Base-by-base conservation (phyloP, 2,329 filamentous ascomycete genomes). In the Nakataea oryzae region DNA sequence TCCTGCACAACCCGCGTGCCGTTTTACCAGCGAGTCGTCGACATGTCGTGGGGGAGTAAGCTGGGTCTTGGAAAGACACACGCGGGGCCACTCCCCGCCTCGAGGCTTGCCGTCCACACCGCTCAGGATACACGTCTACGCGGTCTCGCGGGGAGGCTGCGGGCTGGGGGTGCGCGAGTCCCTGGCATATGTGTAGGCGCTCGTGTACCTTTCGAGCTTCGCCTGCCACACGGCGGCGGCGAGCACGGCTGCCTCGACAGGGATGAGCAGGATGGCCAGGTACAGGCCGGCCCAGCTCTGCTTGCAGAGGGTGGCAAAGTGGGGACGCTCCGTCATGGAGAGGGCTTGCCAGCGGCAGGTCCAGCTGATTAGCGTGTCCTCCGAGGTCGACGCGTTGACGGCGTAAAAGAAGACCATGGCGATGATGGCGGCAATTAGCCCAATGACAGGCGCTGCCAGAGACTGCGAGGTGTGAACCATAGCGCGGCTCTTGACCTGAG, bases 301-400 rank as follows among this genome's bases (percentile, higher is more conserved):
- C 64, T 72, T 76, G 72, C 85, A 87, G 59, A 87, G 72, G 0
- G 78, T 79, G 21, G 76, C 78, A 68, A 85, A 87, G 68, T 83
- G 75, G 32, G 85, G 84, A 64, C 78, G 72, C 47, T 74, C 69
- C 21, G 68, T 67, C 81, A 86, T 85, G 64, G 73, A 70, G n/a
- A 86, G 73, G 27, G 74, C 68, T 11, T 74, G 72, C 84, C 85
- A 87, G 65, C 82, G 82, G 71, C 85, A 87, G 54, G 78, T 81
- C 85, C 85, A 87, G 71, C 81, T 85, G 68, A 86, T 76, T 13
- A 87, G 72, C 8, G 82, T 84, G 69, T 85, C 82, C 63, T 74
- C 73, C 11, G 74, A 76, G 17, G 72, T 72, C 3, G 84, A 86
- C 24, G 77, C 71, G 66, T 85, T 82, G 70, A 83, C 76, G 62